Percentiles rank a stretch among this genome's conserved stretches.
phyloP scores from a whole-genome alignment of 306 rosid genomes.

The Malus asiatica region DNA sequence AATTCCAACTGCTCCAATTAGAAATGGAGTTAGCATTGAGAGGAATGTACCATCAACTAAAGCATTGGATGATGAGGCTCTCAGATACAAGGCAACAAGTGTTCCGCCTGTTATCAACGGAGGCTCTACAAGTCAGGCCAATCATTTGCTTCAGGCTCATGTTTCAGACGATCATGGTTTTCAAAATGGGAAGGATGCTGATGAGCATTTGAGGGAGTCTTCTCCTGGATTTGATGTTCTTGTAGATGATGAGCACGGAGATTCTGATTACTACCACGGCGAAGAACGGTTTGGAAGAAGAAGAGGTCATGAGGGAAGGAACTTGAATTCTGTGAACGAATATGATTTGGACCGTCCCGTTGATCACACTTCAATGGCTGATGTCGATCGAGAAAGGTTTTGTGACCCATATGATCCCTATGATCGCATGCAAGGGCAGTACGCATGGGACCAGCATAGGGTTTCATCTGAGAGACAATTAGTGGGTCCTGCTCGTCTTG shows the following conservation, averaged over 20 bases:
- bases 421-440: constrained; percentile 64
- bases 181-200: constrained; percentile 78
- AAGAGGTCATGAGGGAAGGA: constrained; percentile 64
- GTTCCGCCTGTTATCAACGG: constrained; percentile 43
- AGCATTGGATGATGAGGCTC: constrained; percentile 42
- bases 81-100: constrained; percentile 33
- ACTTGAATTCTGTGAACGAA: constrained; percentile 58
- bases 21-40: constrained; percentile 37
- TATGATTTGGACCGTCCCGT: constrained; percentile 55
- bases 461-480: constrained; percentile 42
- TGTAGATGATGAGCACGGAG: constrained; percentile 83
- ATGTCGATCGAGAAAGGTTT: constrained; percentile 61
- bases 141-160: constrained; percentile 40
- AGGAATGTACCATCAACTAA: constrained; percentile 28
- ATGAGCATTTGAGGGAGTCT: constrained; percentile 82
- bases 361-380: constrained; percentile 56
- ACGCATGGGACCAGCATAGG: constrained; percentile 72
- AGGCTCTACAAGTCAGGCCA: constrained; percentile 27
- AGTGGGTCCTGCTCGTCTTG: constrained; percentile 44
- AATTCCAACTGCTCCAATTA: constrained; percentile 35
- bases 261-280: constrained; percentile 64
- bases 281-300: constrained; percentile 67
- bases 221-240: constrained; percentile 99
- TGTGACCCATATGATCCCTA: constrained; percentile 49
- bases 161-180: constrained; percentile 58